These are phyloP conservation scores for Darksidea phi DNA, from an alignment of 495 filamentous ascomycete species.

Conservation along the genomic window DNA sequence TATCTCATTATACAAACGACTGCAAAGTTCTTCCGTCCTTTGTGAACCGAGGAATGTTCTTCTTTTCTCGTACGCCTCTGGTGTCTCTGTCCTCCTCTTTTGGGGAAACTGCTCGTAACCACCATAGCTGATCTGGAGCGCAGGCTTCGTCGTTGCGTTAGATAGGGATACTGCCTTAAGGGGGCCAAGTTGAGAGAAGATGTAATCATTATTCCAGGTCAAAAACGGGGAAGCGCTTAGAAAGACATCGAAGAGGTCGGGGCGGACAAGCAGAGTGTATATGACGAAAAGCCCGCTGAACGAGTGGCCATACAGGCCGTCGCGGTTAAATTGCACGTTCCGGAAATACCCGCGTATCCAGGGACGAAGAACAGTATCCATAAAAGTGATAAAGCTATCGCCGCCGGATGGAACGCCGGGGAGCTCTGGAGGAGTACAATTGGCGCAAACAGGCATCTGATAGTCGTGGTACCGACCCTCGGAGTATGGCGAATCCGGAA, in stretches of 20 bases:
- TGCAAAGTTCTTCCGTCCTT: conserved; percentile 8
- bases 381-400: conserved; percentile 23
- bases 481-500: conserved; percentile 21
- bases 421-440: conserved; percentile 7
- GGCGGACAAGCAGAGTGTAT: conserved; percentile 15
- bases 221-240: conserved; percentile 19
- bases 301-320: conserved; percentile 27
- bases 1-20: conserved; percentile 12
- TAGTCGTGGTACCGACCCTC: conserved; percentile 15
- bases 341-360: conserved; percentile 20
- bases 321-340: conserved; percentile 15
- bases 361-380: conserved; percentile 15
- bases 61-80: conserved; percentile 12
- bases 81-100: conserved; percentile 18
- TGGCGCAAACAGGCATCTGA: conserved; percentile 23
- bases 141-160: conserved; percentile 6
- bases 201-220: conserved; percentile 25
- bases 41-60: conserved; percentile 10
- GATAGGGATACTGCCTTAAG: not conserved
- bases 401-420: conserved; percentile 25
- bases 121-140: conserved; percentile 26
- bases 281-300: conserved; percentile 27
- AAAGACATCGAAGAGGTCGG: conserved; percentile 26
- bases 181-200: conserved; percentile 11
- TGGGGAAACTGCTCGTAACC: conserved; percentile 15